Conservation (phyloP, 495 filamentous ascomycete species). For the Cercophora scortea region DNA sequence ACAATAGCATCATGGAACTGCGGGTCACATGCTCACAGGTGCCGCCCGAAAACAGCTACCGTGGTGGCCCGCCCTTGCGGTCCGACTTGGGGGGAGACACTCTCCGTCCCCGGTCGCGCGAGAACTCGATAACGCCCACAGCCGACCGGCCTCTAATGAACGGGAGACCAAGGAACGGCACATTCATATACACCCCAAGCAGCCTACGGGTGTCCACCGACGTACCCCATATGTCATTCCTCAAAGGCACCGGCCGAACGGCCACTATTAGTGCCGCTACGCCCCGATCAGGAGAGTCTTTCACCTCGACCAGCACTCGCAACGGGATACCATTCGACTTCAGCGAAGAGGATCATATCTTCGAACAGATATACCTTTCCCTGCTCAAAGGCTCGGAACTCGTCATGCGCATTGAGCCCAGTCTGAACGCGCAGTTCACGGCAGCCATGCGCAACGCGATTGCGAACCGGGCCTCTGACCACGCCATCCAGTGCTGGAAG, state of each 20-base stretch:
- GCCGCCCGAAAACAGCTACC: slow-evolving; percentile 4
- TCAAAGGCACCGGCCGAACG: slow-evolving; percentile 35
- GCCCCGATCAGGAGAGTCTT: slow-evolving; percentile 74
- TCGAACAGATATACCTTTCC: slow-evolving; percentile 71
- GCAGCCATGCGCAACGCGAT: slow-evolving; percentile 37
- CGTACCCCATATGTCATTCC: slow-evolving; percentile 27
- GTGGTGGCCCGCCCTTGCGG: slow-evolving; percentile 13
- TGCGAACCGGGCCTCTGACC: slow-evolving; percentile 32
- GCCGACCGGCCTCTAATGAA: slow-evolving; percentile 44
- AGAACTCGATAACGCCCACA: slow-evolving; percentile 54
- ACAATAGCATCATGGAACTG: slow-evolving; percentile 72
- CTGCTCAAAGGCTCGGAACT: slow-evolving; percentile 60
- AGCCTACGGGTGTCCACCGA: slow-evolving; percentile 47
- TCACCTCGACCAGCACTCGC: slow-evolving; percentile 48
- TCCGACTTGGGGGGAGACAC: slow-evolving; percentile 27
- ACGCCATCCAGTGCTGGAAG: slow-evolving; percentile 58
- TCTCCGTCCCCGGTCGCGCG: slow-evolving; percentile 34
- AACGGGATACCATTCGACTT: slow-evolving; percentile 46
- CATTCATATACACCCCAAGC: slow-evolving; percentile 52
- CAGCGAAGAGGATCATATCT: slow-evolving; percentile 66
- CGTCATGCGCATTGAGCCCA: slow-evolving; percentile 57
- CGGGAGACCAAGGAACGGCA: slow-evolving; percentile 51
- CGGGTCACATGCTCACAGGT: slow-evolving; percentile 37
- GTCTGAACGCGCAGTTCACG: slow-evolving; percentile 54
- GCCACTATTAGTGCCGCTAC: slow-evolving; percentile 49